Conservation (phyloP, 805 yeast genomes). For the Monosporozyma aquatica region DNA sequence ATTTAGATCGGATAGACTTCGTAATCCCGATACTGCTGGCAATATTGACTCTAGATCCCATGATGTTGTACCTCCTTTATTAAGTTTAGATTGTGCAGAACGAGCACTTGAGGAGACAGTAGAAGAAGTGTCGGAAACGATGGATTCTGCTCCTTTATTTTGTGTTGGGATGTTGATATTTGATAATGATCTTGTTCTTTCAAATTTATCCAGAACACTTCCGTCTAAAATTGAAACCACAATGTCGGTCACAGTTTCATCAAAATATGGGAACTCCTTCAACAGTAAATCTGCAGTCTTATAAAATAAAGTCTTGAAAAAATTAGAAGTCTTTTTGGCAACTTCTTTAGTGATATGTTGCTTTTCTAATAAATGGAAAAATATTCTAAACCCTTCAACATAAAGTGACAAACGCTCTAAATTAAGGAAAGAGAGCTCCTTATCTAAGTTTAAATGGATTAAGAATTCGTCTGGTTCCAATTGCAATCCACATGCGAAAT, state of each 20-base stretch:
- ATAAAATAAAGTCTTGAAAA: slow-evolving; percentile 20
- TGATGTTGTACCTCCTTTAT: neutral
- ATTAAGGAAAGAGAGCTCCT: slow-evolving; percentile 8
- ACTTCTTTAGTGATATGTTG: slow-evolving; percentile 15
- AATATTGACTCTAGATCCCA: slow-evolving; percentile 4
- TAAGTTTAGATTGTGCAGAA: neutral
- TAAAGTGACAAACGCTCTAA: slow-evolving; percentile 21
- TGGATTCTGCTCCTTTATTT: neutral
- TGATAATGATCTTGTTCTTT: slow-evolving; percentile 5
- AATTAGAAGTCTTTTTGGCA: slow-evolving; percentile 12
- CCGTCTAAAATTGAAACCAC: slow-evolving; percentile 17
- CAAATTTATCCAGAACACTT: slow-evolving; percentile 8
- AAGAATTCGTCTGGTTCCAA: slow-evolving; percentile 24
- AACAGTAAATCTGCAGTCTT: slow-evolving; percentile 15
- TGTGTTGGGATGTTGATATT: neutral
- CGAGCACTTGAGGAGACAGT: neutral
- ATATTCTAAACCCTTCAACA: slow-evolving; percentile 29
- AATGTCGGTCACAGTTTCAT: slow-evolving; percentile 12
- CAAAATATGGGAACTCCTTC: slow-evolving; percentile 15
- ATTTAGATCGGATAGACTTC: neutral
- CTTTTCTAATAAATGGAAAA: slow-evolving; percentile 17
- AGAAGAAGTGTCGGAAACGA: neutral
- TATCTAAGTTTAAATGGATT: slow-evolving; percentile 16
- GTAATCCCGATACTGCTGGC: neutral
- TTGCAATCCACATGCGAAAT: slow-evolving; percentile 19